Conservation (phyloP, 148 eudicot genomes). For the Selenicereus undatus region DNA sequence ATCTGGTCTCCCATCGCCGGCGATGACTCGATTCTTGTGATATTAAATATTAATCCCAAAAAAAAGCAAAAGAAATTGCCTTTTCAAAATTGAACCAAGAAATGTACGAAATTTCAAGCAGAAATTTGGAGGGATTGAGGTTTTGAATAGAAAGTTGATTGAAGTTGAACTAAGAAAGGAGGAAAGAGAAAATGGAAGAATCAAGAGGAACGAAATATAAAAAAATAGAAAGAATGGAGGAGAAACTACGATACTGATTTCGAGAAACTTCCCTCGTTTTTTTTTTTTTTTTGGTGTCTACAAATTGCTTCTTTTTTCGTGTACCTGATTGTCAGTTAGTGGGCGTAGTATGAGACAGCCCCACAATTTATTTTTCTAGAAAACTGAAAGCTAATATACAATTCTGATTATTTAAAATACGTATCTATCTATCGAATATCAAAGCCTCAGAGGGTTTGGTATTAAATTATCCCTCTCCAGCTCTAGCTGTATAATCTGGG, state of each 20-base stretch:
- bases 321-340: constrained; percentile 21
- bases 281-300: neutral
- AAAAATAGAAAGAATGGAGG: constrained; percentile 26
- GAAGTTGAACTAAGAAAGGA: neutral
- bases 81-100: neutral
- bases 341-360: constrained; percentile 1
- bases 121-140: neutral
- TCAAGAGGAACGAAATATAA: neutral
- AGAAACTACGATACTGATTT: constrained; percentile 45
- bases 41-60: no score
- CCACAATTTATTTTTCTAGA: neutral
- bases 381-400: no score
- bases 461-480: no score
- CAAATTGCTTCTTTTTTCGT: neutral
- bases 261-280: constrained; percentile 45
- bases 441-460: no score
- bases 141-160: neutral
- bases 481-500: no score
- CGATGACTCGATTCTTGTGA: neutral
- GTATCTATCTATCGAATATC: no score
- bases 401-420: no score
- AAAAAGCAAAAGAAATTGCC: neutral
- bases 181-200: neutral
- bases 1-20: constrained; percentile 34
- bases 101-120: no score